Percentiles rank a stretch among this genome's conserved stretches.
These are phyloP conservation scores for Venturia asperata DNA, from an alignment of 2,329 filamentous ascomycete species.

Conservation along the genomic window DNA sequence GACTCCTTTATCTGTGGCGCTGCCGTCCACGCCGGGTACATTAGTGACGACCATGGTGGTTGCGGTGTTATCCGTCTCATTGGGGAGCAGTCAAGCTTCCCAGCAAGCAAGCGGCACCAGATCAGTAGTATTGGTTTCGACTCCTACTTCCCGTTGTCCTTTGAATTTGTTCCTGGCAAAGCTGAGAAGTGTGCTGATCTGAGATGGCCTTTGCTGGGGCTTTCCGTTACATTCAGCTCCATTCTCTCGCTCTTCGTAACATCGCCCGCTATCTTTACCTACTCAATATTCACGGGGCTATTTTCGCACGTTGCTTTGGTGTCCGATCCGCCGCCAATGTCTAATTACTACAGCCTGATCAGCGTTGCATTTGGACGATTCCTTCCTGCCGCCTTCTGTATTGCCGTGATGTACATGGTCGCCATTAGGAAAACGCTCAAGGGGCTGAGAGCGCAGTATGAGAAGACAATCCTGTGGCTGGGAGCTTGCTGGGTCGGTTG, in stretches of 20 bases:
- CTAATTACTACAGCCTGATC: conserved; percentile 62
- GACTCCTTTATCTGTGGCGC: conserved; percentile 84
- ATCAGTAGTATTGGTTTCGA: conserved; percentile 73
- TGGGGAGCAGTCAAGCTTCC: conserved; percentile 59
- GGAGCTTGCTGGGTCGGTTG: conserved; percentile 86
- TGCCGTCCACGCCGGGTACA: conserved; percentile 75
- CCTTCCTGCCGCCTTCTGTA: conserved; percentile 78
- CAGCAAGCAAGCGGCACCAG: conserved; percentile 59
- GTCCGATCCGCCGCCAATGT: conserved; percentile 71
- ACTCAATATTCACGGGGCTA: conserved; percentile 69
- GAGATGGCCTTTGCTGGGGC: conserved; percentile 73
- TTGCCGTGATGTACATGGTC: conserved; percentile 79
- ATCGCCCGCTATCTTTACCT: conserved; percentile 75
- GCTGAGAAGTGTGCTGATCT: conserved; percentile 66
- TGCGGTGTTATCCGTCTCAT: conserved; percentile 74
- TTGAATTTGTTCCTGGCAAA: conserved; percentile 62
- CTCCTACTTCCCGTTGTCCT: conserved; percentile 83
- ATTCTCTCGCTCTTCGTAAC: conserved; percentile 75
- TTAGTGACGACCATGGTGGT: conserved; percentile 64
- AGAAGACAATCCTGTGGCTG: conserved; percentile 86
- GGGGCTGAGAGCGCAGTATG: conserved; percentile 72
- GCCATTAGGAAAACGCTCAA: conserved; percentile 66
- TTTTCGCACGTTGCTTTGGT: conserved; percentile 89
- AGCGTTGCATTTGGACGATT: conserved; percentile 74
- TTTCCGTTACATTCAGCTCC: conserved; percentile 73